Conservation (phyloP, 2,329 filamentous ascomycete genomes). For the Ilyonectria sp. region DNA sequence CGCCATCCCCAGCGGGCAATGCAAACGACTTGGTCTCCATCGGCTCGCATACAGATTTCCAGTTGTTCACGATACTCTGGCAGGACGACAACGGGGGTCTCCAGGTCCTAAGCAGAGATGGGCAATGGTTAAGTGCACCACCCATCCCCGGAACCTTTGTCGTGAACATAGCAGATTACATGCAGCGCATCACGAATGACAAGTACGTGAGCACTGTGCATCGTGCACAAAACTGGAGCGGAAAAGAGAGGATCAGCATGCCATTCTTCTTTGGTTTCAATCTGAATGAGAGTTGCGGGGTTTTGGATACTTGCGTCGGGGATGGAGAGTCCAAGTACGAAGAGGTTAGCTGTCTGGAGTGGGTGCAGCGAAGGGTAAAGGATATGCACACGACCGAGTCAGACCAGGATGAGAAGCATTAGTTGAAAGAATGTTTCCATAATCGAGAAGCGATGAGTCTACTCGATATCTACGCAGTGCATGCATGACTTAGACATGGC, state of each 20-base stretch:
- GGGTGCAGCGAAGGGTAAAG: too few species aligned
- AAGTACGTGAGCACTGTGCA: not conserved
- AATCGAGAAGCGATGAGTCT: too few species aligned
- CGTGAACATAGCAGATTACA: not conserved
- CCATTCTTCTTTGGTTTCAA: conserved; percentile 10
- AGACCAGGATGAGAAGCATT: too few species aligned
- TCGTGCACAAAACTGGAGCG: conserved; percentile 9
- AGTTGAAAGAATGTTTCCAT: too few species aligned
- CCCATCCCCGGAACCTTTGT: conserved; percentile 9
- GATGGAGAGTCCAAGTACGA: too few species aligned
- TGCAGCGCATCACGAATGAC: too few species aligned
- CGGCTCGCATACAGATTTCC: conserved; percentile 13
- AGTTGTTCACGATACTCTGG: conserved; percentile 9
- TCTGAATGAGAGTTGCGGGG: not conserved
- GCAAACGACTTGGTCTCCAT: not conserved
- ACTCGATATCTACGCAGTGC: too few species aligned
- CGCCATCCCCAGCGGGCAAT: too few species aligned
- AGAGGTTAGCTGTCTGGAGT: too few species aligned
- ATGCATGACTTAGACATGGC: too few species aligned
- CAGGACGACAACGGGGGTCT: conserved; percentile 12
- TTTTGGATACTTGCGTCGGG: too few species aligned
- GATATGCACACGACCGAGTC: too few species aligned
- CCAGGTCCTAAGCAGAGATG: conserved; percentile 3
- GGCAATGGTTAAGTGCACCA: conserved; percentile 4
- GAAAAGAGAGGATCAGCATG: not conserved